Evolutionary conservation across 108 stramenopile species (phyloP).

Genomic region (Parietichytrium sp.): DNA sequence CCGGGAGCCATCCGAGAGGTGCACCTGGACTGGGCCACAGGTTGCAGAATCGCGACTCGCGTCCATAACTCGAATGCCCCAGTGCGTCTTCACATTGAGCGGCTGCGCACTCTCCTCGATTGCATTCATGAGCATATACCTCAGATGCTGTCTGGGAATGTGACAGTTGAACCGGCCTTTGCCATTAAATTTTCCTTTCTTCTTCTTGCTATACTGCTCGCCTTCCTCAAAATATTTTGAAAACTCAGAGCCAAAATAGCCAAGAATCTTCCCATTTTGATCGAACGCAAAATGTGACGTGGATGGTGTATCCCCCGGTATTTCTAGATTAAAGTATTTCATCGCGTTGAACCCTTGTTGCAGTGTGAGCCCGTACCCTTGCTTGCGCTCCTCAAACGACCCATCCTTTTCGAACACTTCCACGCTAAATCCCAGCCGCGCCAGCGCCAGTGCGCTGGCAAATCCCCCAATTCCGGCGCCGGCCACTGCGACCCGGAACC

Average conservation of each 20-base stretch:
- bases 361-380: constrained; percentile 83
- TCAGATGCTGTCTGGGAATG: background rate
- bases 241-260: constrained; percentile 39
- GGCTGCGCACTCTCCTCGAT: background rate
- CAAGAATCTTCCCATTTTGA: constrained; percentile 4
- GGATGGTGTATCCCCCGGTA: constrained; percentile 29
- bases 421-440: constrained; percentile 69
- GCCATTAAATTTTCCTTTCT: constrained; percentile 31
- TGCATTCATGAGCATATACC: background rate
- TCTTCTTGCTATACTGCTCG: constrained; percentile 37
- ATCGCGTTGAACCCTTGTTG: constrained; percentile 79
- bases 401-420: constrained; percentile 74
- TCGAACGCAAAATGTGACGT: constrained; percentile 39
- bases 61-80: constrained; percentile 39
- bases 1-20: constrained; percentile 74
- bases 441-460: constrained; percentile 73
- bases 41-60: too few relatives aligned
- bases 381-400: constrained; percentile 66
- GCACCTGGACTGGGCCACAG: constrained; percentile 71
- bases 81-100: constrained; percentile 49
- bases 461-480: constrained; percentile 80
- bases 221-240: background rate
- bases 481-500: constrained; percentile 50
- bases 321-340: constrained; percentile 59
- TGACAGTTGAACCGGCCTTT: constrained; percentile 63